phyloP scores from a whole-genome alignment of 1,139 yeast genomes.

The Sugiyamaella castrensis region DNA sequence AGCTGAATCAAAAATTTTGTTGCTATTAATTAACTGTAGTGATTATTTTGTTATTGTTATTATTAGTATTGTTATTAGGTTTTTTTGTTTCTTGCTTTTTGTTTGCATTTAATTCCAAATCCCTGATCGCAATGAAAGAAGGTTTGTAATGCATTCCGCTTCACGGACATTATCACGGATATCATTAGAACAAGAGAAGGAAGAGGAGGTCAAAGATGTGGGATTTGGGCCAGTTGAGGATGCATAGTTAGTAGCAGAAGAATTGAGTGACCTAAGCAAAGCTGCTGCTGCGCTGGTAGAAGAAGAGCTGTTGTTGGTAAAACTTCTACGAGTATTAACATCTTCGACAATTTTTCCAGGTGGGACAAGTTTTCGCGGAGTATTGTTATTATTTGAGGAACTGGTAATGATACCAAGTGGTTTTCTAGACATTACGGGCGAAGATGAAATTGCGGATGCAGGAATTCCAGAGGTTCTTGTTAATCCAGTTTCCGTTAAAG shows the following conservation, averaged over 20 bases:
- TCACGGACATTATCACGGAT: constrained; percentile 21
- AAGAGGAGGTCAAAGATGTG: neutral
- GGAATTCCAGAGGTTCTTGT: too few species aligned
- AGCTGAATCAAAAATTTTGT: too few species aligned
- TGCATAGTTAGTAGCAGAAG: too few species aligned
- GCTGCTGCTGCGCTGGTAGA: neutral
- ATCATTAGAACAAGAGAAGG: neutral
- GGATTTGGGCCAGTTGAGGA: too few species aligned
- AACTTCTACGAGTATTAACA: neutral
- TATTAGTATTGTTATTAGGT: too few species aligned
- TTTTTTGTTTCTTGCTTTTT: too few species aligned
- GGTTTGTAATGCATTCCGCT: constrained; percentile 34
- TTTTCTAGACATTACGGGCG: too few species aligned
- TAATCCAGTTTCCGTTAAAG: too few species aligned
- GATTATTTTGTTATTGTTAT: too few species aligned
- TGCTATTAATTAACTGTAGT: too few species aligned
- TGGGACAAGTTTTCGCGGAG: constrained; percentile 3
- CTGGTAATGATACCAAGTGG: constrained; percentile 1
- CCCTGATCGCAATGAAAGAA: constrained; percentile 32
- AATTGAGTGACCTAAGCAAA: too few species aligned
- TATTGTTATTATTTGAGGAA: neutral
- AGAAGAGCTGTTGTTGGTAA: neutral
- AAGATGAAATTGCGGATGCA: too few species aligned
- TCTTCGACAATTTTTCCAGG: neutral
- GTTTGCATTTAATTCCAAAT: constrained; percentile 26